Evolutionary conservation across 305 asterid genomes (phyloP), one percentile per base, ranked within the genome.

Genomic region (Ilex paraguariensis): DNA sequence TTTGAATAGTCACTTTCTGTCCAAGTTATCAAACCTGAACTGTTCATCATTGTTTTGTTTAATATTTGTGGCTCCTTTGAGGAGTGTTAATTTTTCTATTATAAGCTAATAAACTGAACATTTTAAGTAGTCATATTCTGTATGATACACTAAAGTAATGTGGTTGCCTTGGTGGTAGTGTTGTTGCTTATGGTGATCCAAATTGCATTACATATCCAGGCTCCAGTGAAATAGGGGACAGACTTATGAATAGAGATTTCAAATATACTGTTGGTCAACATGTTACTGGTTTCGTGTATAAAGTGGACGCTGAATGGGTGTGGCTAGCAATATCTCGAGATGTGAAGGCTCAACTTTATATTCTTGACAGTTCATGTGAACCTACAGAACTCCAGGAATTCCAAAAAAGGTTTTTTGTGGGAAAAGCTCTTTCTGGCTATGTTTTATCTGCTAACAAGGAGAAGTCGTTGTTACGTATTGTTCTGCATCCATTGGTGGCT

Each of bases 201-300:
- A 59, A 46, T 61, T 73, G 63, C 72, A 50, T 77, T 64, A 58
- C 62, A 2, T 66, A 15, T 75, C 44, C 87, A 93, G 97, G 89
- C 56, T 67, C 86, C 62, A 60, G 54, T 59, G 85, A 71, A 39
- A 64, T 61, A 48, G 79, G 66, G 64, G 77, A 71, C 31, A 56
- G 54, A 42, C 51, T 61, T 42, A 68, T 79, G 10, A 30, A 70
- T 57, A 82, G 83, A 66, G 83, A 73, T 32, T 70, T 84, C 70
- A 80, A 70, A 77, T 87, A 80, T 70, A 69, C 86, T 36, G 68
- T 72, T 61, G 95, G 97, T 31, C 89, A 82, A 66, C 62, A 54
- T 32, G 85, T 93, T 66, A 73, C 87, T 73, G 99, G 99, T 63
- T 90, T 67, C 61, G 91, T 93, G 65, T 90, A 80, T 73, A 90